A percentile compares a stretch with the other conserved stretches of the same genome.
Conservation (phyloP, 2,329 filamentous ascomycete genomes). For the Zasmidium citrigriseum region DNA sequence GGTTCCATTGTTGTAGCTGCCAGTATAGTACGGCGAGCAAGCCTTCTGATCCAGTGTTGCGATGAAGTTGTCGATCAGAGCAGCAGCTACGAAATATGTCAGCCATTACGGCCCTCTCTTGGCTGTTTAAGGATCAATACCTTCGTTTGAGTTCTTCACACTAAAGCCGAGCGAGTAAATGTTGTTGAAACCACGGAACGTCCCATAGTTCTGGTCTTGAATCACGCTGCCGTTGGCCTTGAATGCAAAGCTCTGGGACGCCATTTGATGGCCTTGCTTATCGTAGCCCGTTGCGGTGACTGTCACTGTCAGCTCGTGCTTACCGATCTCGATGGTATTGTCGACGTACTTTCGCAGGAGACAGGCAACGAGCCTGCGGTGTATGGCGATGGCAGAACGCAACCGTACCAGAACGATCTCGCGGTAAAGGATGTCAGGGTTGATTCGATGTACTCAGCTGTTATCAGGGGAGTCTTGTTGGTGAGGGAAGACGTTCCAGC, state of each 20-base stretch:
- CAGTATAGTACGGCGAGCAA: constrained; percentile 12
- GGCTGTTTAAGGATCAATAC: background rate
- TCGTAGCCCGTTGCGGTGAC: constrained; percentile 16
- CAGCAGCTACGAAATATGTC: background rate
- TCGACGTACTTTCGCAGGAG: constrained; percentile 12
- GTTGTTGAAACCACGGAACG: constrained; percentile 15
- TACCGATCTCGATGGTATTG: background rate
- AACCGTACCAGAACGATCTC: constrained; percentile 18
- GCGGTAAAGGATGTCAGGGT: constrained; percentile 17
- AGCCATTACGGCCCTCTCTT: background rate
- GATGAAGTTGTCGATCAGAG: constrained; percentile 21
- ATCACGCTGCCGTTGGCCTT: constrained; percentile 18
- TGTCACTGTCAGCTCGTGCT: background rate
- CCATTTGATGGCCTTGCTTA: constrained; percentile 4
- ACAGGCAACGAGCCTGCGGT: constrained; percentile 19
- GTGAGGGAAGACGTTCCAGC: constrained; percentile 12
- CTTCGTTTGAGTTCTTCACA: constrained; percentile 5
- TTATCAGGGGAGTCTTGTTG: constrained; percentile 12
- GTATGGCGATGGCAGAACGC: constrained; percentile 17
- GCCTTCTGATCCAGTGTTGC: constrained; percentile 16
- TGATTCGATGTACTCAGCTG: constrained; percentile 16
- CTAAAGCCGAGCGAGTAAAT: constrained; percentile 16
- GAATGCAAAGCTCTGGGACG: constrained; percentile 17
- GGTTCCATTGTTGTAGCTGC: constrained; percentile 15
- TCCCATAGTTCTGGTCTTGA: constrained; percentile 18